A percentile compares a stretch with the other conserved stretches of the same genome.
These are phyloP conservation scores for Amauroascus verrucosus DNA, from an alignment of 2,329 filamentous ascomycete species.

Conservation along the genomic window DNA sequence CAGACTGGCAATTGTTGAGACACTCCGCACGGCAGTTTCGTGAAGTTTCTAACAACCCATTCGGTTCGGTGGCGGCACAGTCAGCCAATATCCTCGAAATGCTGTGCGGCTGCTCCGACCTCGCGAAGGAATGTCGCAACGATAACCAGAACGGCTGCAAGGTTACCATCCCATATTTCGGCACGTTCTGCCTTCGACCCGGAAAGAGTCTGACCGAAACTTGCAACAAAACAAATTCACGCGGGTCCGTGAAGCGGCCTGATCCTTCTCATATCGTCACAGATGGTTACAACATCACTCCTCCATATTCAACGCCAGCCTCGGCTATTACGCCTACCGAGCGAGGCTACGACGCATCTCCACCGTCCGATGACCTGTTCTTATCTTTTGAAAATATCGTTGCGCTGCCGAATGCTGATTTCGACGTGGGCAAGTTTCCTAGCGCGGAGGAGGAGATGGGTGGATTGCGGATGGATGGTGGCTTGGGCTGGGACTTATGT, in stretches of 20 bases:
- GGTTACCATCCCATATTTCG: slow-evolving; percentile 39
- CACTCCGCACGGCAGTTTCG: slow-evolving; percentile 27
- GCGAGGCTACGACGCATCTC: neutral
- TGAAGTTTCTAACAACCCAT: slow-evolving; percentile 25
- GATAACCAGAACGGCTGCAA: slow-evolving; percentile 24
- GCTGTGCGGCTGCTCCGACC: slow-evolving; percentile 18
- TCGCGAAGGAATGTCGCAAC: neutral
- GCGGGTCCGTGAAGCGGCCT: neutral
- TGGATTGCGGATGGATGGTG: slow-evolving; percentile 22
- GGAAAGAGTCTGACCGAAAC: slow-evolving; percentile 26
- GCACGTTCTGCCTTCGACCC: slow-evolving; percentile 32
- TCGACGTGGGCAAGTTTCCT: slow-evolving; percentile 20
- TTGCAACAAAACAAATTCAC: neutral
- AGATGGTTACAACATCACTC: neutral
- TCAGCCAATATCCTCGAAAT: slow-evolving; percentile 34
- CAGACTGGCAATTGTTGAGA: slow-evolving; percentile 31
- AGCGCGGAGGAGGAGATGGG: slow-evolving; percentile 20
- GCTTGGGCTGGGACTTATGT: slow-evolving; percentile 25
- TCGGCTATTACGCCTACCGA: neutral
- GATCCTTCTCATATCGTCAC: neutral
- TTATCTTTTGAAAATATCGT: slow-evolving; percentile 19
- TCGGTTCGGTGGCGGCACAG: slow-evolving; percentile 37
- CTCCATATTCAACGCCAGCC: neutral
- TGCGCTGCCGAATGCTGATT: slow-evolving; percentile 17
- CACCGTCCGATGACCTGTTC: slow-evolving; percentile 14